Evolutionary conservation across 257 asterid species (phyloP).

Genomic region (Nicotiana paniculata): DNA sequence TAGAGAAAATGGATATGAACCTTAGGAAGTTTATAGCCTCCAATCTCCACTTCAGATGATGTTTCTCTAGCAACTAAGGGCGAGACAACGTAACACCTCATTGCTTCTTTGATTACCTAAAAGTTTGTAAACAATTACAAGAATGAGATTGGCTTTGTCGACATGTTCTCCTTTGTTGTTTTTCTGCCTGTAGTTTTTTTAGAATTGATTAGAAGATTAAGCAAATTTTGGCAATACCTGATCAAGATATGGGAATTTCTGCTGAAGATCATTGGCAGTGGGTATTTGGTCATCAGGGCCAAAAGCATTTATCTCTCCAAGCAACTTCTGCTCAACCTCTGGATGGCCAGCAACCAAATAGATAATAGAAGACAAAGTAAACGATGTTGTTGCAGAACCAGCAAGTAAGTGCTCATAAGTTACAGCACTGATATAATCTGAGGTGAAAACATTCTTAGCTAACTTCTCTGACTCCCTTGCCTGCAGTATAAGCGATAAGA

Average conservation of each 20-base stretch:
- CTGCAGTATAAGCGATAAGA: conserved; percentile 59
- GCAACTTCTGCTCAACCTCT: conserved; percentile 57
- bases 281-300: conserved; percentile 62
- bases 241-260: conserved; percentile 65
- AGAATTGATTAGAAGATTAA: not conserved
- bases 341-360: conserved; percentile 70
- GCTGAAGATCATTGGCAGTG: conserved; percentile 67
- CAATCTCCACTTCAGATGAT: conserved; percentile 62
- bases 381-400: conserved; percentile 90
- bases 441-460: conserved; percentile 52
- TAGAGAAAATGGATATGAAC: conserved; percentile 19
- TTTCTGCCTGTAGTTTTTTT: not conserved
- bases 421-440: conserved; percentile 80
- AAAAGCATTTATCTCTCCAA: conserved; percentile 65
- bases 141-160: not conserved
- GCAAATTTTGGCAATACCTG: conserved; percentile 32
- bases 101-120: conserved; percentile 93
- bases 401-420: conserved; percentile 90
- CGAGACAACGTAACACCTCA: conserved; percentile 81
- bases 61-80: conserved; percentile 94
- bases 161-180: not conserved
- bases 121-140: not conserved
- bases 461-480: conserved; percentile 55
- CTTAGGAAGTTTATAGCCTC: conserved; percentile 90
- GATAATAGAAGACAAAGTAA: conserved; percentile 64